A percentile compares a stretch with the other conserved stretches of the same genome.
Evolutionary conservation across 129 eudicot species (phyloP).

Genomic region (Cynara cardunculus): DNA sequence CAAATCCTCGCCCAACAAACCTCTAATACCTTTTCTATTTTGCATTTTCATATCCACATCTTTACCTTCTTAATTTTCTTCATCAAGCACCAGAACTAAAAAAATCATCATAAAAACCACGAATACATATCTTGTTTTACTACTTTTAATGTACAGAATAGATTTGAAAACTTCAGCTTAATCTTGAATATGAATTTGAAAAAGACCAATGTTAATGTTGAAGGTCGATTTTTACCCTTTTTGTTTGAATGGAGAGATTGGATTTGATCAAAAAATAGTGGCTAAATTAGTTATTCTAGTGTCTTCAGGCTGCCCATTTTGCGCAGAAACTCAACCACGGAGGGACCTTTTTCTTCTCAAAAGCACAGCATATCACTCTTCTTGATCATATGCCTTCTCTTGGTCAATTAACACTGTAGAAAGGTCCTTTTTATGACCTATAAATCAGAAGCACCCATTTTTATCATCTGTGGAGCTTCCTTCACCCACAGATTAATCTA

Average conservation of each 20-base stretch:
- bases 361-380: not conserved
- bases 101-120: not conserved
- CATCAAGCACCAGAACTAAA: not conserved
- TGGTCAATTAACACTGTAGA: not conserved
- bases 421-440: not conserved
- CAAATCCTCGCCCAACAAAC: not conserved
- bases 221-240: not conserved
- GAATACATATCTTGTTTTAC: not conserved
- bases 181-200: not conserved
- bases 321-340: not conserved
- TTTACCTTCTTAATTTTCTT: not conserved
- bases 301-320: not conserved
- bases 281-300: not conserved
- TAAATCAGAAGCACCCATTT: not conserved
- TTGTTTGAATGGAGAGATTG: not conserved
- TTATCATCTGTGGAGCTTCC: not conserved
- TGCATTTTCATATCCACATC: not conserved
- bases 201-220: not conserved
- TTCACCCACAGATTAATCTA: not conserved
- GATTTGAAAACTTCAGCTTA: not conserved
- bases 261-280: not conserved
- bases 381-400: not conserved
- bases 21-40: not conserved
- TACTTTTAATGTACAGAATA: not conserved
- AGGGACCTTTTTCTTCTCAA: not conserved